Base-by-base conservation (phyloP, 352 stramenopile species). In the Globisporangium nodosum region DNA sequence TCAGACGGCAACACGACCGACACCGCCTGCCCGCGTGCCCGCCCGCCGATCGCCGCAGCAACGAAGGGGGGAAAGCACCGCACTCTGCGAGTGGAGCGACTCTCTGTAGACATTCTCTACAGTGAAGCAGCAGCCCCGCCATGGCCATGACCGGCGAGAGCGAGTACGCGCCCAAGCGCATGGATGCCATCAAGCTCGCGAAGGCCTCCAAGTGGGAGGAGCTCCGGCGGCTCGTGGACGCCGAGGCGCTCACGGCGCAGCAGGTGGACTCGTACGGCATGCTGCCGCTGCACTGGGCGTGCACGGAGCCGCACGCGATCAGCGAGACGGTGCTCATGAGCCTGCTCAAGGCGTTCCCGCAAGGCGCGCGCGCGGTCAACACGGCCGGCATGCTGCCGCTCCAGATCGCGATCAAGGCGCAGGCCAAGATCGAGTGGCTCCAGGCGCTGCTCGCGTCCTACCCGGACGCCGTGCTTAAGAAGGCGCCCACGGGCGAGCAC, bases 201-300 rank as follows among this genome's bases (percentile, higher is more conserved):
- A 90, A 92, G 64, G 74, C 72, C 56, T 92, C 82, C 40, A 77
- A 74, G 52, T 95, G 85, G 85, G 80, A 87, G 15, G 83, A 92
- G 61, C 75, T 95, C 49, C 72, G 76, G 43, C 68, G 68, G 16
- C 73, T 95, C 47, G 76, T 95, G 53, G 83, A 93, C 65, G 70
- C 68, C 7, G 84, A 95, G 53, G 76, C 85, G 43, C 48, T 59
- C 27, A 73, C 70, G 16, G 85, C 85, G 49, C 79, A 92, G 63
- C 81, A 95, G 56, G 69, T 77, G 56, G 85, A 95, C 68, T 87
- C 79, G 47, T 95, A 92, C 66, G 85, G 83, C 47, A 95, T 95
- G 85, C 66, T 95, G 56, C 85, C 85, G 50, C 76, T 95, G 46
- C 85, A 95, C 61, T 95, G 85, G 85, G 83, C 85, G 13, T 95